A percentile compares a stretch with the other conserved stretches of the same genome.
Evolutionary conservation across 2,329 filamentous ascomycete species (phyloP).

Genomic region (Aspergillaceae sp.): DNA sequence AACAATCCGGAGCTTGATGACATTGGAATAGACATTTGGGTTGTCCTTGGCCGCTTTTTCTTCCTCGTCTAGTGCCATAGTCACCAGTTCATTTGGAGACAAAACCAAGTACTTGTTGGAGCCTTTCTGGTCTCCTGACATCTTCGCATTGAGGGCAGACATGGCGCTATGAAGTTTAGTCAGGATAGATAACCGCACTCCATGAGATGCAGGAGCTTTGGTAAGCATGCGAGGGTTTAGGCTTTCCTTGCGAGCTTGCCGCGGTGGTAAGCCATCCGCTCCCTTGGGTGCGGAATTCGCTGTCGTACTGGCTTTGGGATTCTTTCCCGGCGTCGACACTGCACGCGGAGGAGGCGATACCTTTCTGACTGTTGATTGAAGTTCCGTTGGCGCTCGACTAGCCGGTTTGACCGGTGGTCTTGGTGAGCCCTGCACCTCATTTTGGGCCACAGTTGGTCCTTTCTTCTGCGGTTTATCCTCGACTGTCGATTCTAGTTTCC

Average conservation of each 20-base stretch:
- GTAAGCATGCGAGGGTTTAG: conserved; percentile 39
- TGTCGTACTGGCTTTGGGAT: neutral
- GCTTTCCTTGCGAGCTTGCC: conserved; percentile 31
- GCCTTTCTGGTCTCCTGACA: conserved; percentile 22
- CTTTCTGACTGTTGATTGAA: conserved; percentile 16
- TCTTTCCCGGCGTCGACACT: conserved; percentile 3
- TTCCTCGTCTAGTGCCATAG: conserved; percentile 56
- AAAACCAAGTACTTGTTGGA: conserved; percentile 29
- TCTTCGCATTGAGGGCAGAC: conserved; percentile 31
- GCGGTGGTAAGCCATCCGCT: conserved; percentile 12
- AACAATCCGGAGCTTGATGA: conserved; percentile 73
- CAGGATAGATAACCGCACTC: conserved; percentile 34
- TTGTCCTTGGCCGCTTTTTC: conserved; percentile 62
- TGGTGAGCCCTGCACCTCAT: conserved; percentile 3
- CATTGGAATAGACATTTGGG: conserved; percentile 65
- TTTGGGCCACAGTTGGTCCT: neutral
- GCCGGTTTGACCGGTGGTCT: conserved; percentile 6
- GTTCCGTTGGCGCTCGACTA: conserved; percentile 7
- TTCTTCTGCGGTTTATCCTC: neutral
- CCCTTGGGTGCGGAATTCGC: neutral
- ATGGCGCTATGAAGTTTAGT: conserved; percentile 38
- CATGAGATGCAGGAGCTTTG: conserved; percentile 36
- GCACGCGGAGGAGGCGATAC: conserved; percentile 21
- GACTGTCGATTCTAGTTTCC: conserved; percentile 9
- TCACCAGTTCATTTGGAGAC: conserved; percentile 36